Evolutionary conservation across 352 stramenopile genomes (phyloP), one percentile per base, ranked within the genome.

Genomic region (Globisporangium nagaii): DNA sequence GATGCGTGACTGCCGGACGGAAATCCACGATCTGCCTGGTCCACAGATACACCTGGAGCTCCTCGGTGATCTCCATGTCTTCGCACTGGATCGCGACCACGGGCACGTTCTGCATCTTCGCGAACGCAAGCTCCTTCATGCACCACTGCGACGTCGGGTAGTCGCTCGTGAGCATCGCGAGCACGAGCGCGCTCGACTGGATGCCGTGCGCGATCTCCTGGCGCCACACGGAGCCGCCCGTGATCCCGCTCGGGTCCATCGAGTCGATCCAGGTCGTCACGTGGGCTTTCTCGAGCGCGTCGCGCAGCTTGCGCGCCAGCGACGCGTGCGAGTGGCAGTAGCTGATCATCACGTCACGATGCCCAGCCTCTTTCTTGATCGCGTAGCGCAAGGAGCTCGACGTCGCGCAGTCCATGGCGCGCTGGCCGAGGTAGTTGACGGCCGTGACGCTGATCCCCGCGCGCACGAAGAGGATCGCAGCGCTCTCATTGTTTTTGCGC

Each of bases 291-390:
- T 93, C 83, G 22, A 93, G 47, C 5, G 75, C 71, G 31, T 90
- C 73, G 32, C 83, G 79, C 19, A 93, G 53, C 39, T 88, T 85
- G 6, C 70, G 68, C 17, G 83, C 83, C 43, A 93, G 62, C 5
- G 64, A 53, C 15, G 73, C 63, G 42, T 93, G 83, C n/a, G 83
- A 83, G 35, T 93, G 83, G 43, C 76, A 88, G 56, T 93, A 93
- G 40, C 83, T 93, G 51, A 93, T 93, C 83, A 93, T 93, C 7
- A 93, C 83, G 47, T 93, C 83, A 25, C 83, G 79, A 4, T 90
- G 79, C 0, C 83, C 83, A 10, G 83, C 83, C 25, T 88, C 83
- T 53, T 93, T 93, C 63, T 93, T 93, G 30, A 91, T 81, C 17
- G 79, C 78, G 49, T 90, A 93, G 6, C 82, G 76, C n/a, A 93